Percentiles rank a stretch among this genome's conserved stretches.
Evolutionary conservation across 2,329 filamentous ascomycete genomes (phyloP).

Genomic region (Exophiala phaeomuriformis): DNA sequence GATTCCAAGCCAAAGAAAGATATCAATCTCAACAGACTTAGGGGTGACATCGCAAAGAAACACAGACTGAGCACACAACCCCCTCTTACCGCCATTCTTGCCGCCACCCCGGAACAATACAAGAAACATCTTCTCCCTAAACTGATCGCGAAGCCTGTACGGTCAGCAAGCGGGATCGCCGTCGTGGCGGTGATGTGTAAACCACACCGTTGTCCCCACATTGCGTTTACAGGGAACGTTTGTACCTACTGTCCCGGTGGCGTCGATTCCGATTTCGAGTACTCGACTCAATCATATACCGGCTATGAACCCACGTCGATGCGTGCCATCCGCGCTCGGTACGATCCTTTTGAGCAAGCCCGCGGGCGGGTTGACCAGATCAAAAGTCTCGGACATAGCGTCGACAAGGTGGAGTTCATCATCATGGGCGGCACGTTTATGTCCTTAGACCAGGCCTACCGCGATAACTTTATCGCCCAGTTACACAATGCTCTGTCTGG

Average conservation of each 20-base stretch:
- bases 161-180: slow-evolving; percentile 91
- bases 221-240: slow-evolving; percentile 89
- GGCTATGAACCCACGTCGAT: slow-evolving; percentile 98
- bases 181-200: slow-evolving; percentile 99
- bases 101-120: slow-evolving; percentile 97
- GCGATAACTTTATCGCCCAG: slow-evolving; percentile 89
- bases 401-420: slow-evolving; percentile 99
- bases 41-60: slow-evolving; percentile 84
- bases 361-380: slow-evolving; percentile 94
- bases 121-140: slow-evolving; percentile 98
- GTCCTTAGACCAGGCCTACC: slow-evolving; percentile 82
- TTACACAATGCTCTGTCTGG: slow-evolving; percentile 94
- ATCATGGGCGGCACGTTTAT: slow-evolving; percentile 99
- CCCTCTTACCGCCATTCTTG: slow-evolving; percentile 91
- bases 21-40: slow-evolving; percentile 83
- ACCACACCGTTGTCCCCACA: slow-evolving; percentile 93
- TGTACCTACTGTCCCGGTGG: slow-evolving; percentile 98
- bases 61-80: slow-evolving; percentile 82
- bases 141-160: slow-evolving; percentile 92
- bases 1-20: slow-evolving; percentile 68
- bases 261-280: slow-evolving; percentile 97
- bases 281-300: slow-evolving; percentile 97
- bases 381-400: slow-evolving; percentile 87
- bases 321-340: slow-evolving; percentile 92
- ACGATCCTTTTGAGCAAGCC: slow-evolving; percentile 96